Evolutionary conservation across 2,329 filamentous ascomycete genomes (phyloP), one percentile per base, ranked within the genome.

Genomic region (Exophiala xenobiotica): DNA sequence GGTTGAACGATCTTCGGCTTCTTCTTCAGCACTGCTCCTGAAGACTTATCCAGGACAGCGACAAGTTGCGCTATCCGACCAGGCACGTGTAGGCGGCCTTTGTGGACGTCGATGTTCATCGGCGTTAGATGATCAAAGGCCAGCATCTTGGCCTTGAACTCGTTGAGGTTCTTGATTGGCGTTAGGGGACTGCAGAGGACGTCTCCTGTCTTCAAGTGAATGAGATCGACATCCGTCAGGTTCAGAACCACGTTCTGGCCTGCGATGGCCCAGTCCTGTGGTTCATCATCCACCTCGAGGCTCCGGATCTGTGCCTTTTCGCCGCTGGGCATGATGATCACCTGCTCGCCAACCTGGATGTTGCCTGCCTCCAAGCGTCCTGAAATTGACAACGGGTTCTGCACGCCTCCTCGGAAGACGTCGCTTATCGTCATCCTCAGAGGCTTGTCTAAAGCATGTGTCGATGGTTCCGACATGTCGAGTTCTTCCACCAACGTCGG

Each of bases 121-220:
- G 92, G 92, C 70, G 91, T 86, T 12, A 99, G 72, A 57, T 92
- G 86, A 54, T 96, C 90, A 63, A 97, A 95, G 0, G 91, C 90
- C 49, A 96, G 78, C 8, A 93, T 83, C 69, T 95, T 95, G 54
- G 87, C 82, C 1, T 82, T 88, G 63, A 97, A 91, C 0, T 76
- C 79, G 51, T 86, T 86, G 52, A 89, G 75, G 53, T 86, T 87
- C 20, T 76, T 71, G 26, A 96, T 85, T 0, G 90, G 86, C 1
- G 79, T 72, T 1, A 78, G 76, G 0, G 83, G 78, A 41, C 81
- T 78, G 70, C 90, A 96, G n/a, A 96, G 72, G 14, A 97, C 87
- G 64, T 97, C 91, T 16, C 93, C 93, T 6, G 87, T 79, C 39
- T 83, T 82, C 7, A 99, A 79, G 63, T 96, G 87, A 12, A 88